Evolutionary conservation across 2,329 filamentous ascomycete species (phyloP), one percentile per base, ranked within the genome.

Genomic region (Pseudogymnoascus sp.): DNA sequence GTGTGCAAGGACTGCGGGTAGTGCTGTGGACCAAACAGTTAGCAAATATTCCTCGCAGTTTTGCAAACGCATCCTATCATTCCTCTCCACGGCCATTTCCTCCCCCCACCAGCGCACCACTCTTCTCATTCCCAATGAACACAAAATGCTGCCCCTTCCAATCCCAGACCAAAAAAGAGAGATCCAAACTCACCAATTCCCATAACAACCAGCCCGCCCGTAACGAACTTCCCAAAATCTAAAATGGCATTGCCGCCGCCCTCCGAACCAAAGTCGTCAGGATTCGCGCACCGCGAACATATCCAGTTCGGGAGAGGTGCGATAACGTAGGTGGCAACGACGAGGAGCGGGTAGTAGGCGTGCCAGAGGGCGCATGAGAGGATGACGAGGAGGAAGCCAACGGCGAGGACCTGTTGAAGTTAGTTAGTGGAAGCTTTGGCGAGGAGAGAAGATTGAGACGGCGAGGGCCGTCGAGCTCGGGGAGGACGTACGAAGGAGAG

Each of bases 371-470:
- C 94, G 74, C 92, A 96, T 66, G 92, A 97, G 71, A 99, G 89
- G 77, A 99, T 99, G 69, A 97, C 94, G 69, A 99, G 91, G 71
- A 99, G 90, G 80, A 99, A 99, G 71, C 94, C 94, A 71, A 99
- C 94, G 70, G 94, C 94, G 68, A 99, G 91, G 74, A 99, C 82
- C 87, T 89, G 66, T 9, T 9, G 6, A 13, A n/a, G 9, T 59
- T 36, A 35, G 40, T 68, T 60, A 69, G 65, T 39, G 13, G 6
- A 5, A 25, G 4, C 7, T 5, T 42, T 10, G 29, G 15, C 4
- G 35, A 12, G 10, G 18, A 15, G 6, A 9, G 13, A n/a, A 39
- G 25, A 18, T 39, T 4, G 7, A 10, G 35, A 5, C n/a, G 33
- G 42, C 42, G n/a, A 62, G 61, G 52, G 55, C 6, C 29, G 27